Conservation (phyloP, 352 stramenopile genomes). For the Globisporangium nagaii region DNA sequence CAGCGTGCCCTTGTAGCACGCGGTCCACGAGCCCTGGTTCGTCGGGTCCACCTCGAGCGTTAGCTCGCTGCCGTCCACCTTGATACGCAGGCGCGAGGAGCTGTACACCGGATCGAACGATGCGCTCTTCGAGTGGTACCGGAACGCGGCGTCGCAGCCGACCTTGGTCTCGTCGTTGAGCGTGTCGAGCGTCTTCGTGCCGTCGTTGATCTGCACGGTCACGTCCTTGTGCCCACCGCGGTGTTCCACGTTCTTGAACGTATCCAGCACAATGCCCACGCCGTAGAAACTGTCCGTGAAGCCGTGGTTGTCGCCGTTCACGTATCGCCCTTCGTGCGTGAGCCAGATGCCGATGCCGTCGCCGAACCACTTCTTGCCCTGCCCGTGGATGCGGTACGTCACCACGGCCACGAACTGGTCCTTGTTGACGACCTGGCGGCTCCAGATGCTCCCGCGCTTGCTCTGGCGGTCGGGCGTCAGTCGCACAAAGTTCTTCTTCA, state of each 20-base stretch:
- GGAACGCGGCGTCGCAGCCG: conserved; percentile 71
- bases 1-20: conserved; percentile 62
- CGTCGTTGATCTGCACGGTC: conserved; percentile 74
- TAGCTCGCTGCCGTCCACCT: conserved; percentile 44
- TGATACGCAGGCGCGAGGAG: conserved; percentile 58
- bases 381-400: conserved; percentile 71
- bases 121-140: conserved; percentile 66
- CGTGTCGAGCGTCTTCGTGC: conserved; percentile 57
- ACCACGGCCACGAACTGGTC: conserved; percentile 58
- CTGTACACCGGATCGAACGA: conserved; percentile 71
- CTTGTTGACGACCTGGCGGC: conserved; percentile 29
- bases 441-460: conserved; percentile 76
- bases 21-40: conserved; percentile 44
- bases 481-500: conserved; percentile 82
- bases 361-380: conserved; percentile 75
- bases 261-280: conserved; percentile 72
- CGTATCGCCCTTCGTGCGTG: conserved; percentile 44
- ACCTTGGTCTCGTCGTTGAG: conserved; percentile 70
- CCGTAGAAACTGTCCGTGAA: conserved; percentile 68
- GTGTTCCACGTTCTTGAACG: conserved; percentile 78
- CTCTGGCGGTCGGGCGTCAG: conserved; percentile 77
- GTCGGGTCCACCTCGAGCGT: conserved; percentile 61
- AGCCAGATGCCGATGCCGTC: conserved; percentile 75
- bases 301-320: conserved; percentile 68
- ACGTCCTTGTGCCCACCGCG: conserved; percentile 76